phyloP scores from a whole-genome alignment of 202 grass and related monocot species.

The Alloteropsis angusta region DNA sequence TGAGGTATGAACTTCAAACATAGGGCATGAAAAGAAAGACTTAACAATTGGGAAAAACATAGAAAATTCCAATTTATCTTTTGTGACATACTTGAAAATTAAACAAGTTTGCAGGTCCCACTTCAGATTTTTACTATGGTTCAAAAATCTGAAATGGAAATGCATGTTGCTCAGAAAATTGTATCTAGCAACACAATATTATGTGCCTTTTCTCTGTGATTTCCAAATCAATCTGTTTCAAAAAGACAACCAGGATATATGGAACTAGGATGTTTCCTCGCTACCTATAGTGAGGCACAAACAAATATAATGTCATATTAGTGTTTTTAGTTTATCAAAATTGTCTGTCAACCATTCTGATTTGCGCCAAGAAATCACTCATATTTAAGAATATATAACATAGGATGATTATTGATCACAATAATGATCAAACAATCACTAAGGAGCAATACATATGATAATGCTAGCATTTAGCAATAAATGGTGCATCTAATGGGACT shows the following conservation, averaged over 20 bases:
- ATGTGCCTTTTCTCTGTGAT: not conserved
- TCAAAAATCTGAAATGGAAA: not conserved
- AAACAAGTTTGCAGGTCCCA: not conserved
- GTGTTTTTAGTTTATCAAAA: not conserved
- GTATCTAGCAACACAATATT: too few relatives aligned
- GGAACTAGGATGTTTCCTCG: not conserved
- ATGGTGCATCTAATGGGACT: not conserved
- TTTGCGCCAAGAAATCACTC: not conserved
- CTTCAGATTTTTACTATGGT: not conserved
- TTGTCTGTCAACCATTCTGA: not conserved
- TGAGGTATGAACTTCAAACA: not conserved
- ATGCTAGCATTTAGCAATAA: not conserved
- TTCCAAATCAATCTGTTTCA: not conserved
- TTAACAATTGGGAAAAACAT: not conserved
- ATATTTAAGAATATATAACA: not conserved
- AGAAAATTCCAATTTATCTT: not conserved
- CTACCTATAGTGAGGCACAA: not conserved
- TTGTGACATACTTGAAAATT: not conserved
- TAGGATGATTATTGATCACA: not conserved
- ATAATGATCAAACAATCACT: slow-evolving; percentile 1
- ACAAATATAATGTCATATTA: not conserved
- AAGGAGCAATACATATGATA: not conserved
- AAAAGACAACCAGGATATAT: not conserved
- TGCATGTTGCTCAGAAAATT: not conserved
- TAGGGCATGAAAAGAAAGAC: not conserved